These are phyloP conservation scores for Colletotrichum truncatum DNA, from an alignment of 2,329 filamentous ascomycete species.

Conservation along the genomic window DNA sequence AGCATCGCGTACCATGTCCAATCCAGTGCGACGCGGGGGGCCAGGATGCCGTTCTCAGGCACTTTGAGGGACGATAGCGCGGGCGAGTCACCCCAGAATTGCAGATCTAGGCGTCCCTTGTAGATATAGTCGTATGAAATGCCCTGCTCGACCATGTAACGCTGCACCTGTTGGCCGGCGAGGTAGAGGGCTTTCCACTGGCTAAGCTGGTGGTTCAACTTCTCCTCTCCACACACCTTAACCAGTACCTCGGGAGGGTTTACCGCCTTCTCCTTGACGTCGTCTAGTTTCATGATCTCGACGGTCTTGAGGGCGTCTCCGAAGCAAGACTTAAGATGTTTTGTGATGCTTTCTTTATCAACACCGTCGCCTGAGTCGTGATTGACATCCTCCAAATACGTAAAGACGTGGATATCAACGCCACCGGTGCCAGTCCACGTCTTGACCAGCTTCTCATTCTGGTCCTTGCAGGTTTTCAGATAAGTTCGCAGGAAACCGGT, in stretches of 20 bases:
- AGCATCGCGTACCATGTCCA: slow-evolving; percentile 35
- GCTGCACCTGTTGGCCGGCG: slow-evolving; percentile 43
- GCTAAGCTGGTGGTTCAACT: slow-evolving; percentile 31
- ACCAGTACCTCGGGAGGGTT: slow-evolving; percentile 22
- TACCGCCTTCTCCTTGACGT: slow-evolving; percentile 25
- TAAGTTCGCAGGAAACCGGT: slow-evolving; percentile 33
- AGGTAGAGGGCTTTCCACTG: slow-evolving; percentile 36
- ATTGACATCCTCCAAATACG: slow-evolving; percentile 31
- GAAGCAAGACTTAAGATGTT: slow-evolving; percentile 31
- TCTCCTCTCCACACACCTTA: slow-evolving; percentile 22
- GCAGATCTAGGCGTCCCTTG: slow-evolving; percentile 29
- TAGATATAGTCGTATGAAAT: slow-evolving; percentile 29
- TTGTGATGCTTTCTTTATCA: slow-evolving; percentile 22
- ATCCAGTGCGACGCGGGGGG: slow-evolving; percentile 32
- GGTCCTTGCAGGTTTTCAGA: slow-evolving; percentile 31
- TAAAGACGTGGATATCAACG: slow-evolving; percentile 33
- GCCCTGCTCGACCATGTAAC: slow-evolving; percentile 37
- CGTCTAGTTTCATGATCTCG: slow-evolving; percentile 17
- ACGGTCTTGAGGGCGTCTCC: slow-evolving; percentile 31
- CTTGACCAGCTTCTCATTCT: slow-evolving; percentile 32
- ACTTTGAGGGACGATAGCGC: slow-evolving; percentile 24
- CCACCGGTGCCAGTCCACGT: slow-evolving; percentile 31
- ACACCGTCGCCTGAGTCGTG: slow-evolving; percentile 24
- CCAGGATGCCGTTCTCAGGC: slow-evolving; percentile 28
- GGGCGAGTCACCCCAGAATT: slow-evolving; percentile 28